Conservation (phyloP, 2,329 filamentous ascomycete species). For the Graphilbum sp. region DNA sequence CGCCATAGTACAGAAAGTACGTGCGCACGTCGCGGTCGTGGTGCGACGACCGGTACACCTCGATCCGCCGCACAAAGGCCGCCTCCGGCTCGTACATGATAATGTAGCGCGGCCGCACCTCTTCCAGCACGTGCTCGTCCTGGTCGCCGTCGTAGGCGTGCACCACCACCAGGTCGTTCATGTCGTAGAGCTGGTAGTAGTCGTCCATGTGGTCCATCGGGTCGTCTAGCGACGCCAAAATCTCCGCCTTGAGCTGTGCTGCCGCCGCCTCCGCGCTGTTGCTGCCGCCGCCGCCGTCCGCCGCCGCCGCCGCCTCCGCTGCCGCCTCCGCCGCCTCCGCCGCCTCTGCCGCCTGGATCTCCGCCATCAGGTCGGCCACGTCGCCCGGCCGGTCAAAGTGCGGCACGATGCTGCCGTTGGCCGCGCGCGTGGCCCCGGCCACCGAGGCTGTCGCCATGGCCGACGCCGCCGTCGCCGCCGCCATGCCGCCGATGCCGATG, state of each 20-base stretch:
- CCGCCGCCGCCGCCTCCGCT: constrained; percentile 39
- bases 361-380: constrained; percentile 66
- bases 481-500: constrained; percentile 16
- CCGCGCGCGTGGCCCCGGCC: constrained; percentile 17
- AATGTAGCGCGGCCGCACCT: constrained; percentile 82
- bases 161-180: constrained; percentile 73
- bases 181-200: constrained; percentile 81
- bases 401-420: constrained; percentile 58
- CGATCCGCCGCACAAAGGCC: constrained; percentile 82
- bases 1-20: constrained; percentile 93
- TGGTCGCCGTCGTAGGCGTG: constrained; percentile 92
- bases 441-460: constrained; percentile 1
- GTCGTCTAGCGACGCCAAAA: constrained; percentile 43
- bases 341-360: constrained; percentile 66
- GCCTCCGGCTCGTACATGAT: constrained; percentile 98
- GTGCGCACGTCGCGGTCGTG: constrained; percentile 76
- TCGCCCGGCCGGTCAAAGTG: constrained; percentile 72
- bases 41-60: constrained; percentile 92
- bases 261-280: too few relatives aligned
- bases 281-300: too few relatives aligned
- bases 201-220: constrained; percentile 83
- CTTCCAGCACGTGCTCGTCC: constrained; percentile 92
- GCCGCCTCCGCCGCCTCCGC: constrained; percentile 24
- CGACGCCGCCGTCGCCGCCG: constrained; percentile 21
- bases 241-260: constrained; percentile 51